These are phyloP conservation scores for Skeletonema potamos DNA, from an alignment of 108 stramenopile genomes.

Conservation along the genomic window DNA sequence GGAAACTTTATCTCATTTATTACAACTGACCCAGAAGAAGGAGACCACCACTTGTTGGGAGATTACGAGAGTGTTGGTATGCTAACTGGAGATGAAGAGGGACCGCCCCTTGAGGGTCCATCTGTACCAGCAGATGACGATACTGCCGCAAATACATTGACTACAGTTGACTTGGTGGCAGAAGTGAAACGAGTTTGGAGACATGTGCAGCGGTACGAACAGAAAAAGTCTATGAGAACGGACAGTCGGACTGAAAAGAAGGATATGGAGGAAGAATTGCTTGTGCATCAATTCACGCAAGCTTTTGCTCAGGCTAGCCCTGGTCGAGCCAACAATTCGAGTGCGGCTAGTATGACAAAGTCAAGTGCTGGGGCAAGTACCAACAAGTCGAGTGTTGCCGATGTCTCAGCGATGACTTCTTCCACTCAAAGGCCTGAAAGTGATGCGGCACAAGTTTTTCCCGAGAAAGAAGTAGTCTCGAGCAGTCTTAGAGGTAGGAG, in stretches of 20 bases:
- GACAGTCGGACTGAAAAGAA: conserved; percentile 3
- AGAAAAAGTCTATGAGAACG: conserved; percentile 21
- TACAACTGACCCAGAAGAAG: background rate
- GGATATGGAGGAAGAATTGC: background rate
- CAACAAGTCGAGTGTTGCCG: background rate
- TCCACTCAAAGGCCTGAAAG: background rate
- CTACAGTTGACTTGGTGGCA: conserved; percentile 41
- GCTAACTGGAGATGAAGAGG: conserved; percentile 29
- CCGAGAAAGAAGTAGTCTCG: background rate
- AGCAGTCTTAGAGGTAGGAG: background rate
- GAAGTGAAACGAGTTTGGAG: conserved; percentile 48
- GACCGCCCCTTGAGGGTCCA: background rate
- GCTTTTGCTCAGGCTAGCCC: background rate
- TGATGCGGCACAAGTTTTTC: background rate
- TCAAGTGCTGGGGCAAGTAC: background rate
- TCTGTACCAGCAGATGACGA: conserved; percentile 16
- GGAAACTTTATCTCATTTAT: background rate
- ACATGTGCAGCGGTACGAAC: conserved; percentile 40
- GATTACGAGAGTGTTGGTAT: conserved; percentile 5
- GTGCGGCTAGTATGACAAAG: background rate
- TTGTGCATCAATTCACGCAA: background rate
- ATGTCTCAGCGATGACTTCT: background rate
- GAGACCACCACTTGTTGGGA: background rate
- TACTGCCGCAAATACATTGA: conserved; percentile 31
- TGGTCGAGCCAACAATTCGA: background rate